Conservation (phyloP, 495 filamentous ascomycete genomes). For the Cetradonia linearis region DNA sequence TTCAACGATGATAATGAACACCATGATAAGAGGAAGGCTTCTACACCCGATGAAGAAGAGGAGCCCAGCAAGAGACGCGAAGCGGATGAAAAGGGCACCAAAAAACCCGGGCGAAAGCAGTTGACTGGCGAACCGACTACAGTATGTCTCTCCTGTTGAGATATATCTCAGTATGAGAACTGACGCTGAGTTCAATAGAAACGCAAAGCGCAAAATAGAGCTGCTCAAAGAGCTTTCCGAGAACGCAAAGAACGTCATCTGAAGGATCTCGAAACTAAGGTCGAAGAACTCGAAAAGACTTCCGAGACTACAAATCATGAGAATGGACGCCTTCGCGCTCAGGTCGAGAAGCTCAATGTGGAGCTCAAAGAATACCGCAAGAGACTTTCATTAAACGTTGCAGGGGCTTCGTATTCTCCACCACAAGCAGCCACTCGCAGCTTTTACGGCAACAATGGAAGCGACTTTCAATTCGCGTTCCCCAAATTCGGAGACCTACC, state of each 20-base stretch:
- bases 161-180: conserved; percentile 21
- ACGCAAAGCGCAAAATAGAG: conserved; percentile 96
- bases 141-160: conserved; percentile 44
- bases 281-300: conserved; percentile 79
- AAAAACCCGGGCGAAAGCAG: conserved; percentile 95
- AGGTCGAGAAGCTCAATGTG: conserved; percentile 76
- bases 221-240: conserved; percentile 91
- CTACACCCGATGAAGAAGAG: conserved; percentile 56
- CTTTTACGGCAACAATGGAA: conserved; percentile 43
- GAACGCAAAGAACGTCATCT: conserved; percentile 97
- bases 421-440: conserved; percentile 32
- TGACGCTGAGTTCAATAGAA: conserved; percentile 57
- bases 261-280: conserved; percentile 91
- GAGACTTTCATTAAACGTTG: conserved; percentile 53
- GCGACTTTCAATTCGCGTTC: conserved; percentile 89
- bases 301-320: conserved; percentile 77
- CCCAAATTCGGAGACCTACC: conserved; percentile 68
- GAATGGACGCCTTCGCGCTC: conserved; percentile 70
- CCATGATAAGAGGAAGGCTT: conserved; percentile 71
- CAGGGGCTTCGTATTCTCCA: conserved; percentile 37
- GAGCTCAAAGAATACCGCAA: conserved; percentile 88
- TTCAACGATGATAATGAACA: conserved; percentile 44
- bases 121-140: conserved; percentile 92
- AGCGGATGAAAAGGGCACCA: conserved; percentile 60
- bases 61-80: conserved; percentile 71